Evolutionary conservation across 2,329 filamentous ascomycete species (phyloP), one percentile per base, ranked within the genome.

Genomic region (Coleophoma crateriformis): DNA sequence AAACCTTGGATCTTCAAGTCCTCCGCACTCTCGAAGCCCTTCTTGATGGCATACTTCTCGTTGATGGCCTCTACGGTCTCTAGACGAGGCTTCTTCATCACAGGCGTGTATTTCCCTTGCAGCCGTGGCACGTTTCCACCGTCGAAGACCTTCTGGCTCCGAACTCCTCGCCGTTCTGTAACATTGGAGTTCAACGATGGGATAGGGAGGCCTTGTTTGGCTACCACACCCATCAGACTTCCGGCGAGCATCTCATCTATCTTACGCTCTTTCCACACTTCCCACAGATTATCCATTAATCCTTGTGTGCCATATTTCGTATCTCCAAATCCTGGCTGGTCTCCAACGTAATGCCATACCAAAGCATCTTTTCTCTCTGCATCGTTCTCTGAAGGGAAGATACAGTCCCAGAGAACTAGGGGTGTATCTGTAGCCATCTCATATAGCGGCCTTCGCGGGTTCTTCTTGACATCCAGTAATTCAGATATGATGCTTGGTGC

Each of bases 371-470:
- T 69, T 22, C 75, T 60, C 46, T 65, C 57, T 12, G 60, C 57
- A 39, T 67, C 62, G 27, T 69, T 67, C 51, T 74, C 62, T 41
- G 71, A 70, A 0, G 89, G 89, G 67, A 96, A 99, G 33, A 95
- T 77, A 68, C 92, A 97, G 69, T 97, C 90, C 92, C 92, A 97
- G 6, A 99, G 79, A 14, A 97, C 94, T 8, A 99, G 78, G 2
- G 94, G 92, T 22, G 84, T 81, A 65, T 97, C 92, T 45, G 85
- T 84, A 1, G 94, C 94, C 83, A 99, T 95, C 62, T 87, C 82
- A 70, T 97, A 99, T 53, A 80, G 81, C 1, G 94, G 94, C 55
- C 86, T 84, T n/a, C 82, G 72, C 2, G 91, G 89, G 59, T 84
- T 85, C 55, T 77, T 78, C 27, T 72, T 62, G 8, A 88, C 73